phyloP scores from a whole-genome alignment of 345 rosid genomes.

The Alliaria petiolata region DNA sequence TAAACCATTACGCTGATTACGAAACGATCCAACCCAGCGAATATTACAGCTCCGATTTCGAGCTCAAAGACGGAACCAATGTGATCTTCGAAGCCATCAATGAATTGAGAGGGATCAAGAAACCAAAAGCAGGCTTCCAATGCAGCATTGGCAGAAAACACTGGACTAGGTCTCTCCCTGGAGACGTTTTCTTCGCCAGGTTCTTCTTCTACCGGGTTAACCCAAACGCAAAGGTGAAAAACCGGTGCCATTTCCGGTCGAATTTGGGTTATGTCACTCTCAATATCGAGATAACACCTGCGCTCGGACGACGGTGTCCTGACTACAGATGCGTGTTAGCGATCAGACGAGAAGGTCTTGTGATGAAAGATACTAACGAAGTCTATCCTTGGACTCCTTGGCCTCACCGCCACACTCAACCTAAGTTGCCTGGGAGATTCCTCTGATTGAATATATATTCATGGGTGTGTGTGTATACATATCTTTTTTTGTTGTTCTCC shows the following conservation, averaged over 20 bases:
- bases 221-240: slow-evolving; percentile 11
- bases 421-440: slow-evolving; percentile 7
- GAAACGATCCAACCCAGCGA: slow-evolving; percentile 30
- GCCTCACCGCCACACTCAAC: slow-evolving; percentile 28
- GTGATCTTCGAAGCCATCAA: slow-evolving; percentile 31
- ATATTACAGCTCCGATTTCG: slow-evolving; percentile 30
- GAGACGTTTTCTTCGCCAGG: slow-evolving; percentile 21
- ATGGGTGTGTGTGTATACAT: not conserved
- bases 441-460: not conserved
- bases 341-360: slow-evolving; percentile 26
- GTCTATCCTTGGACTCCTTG: slow-evolving; percentile 32
- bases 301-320: slow-evolving; percentile 16
- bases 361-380: slow-evolving; percentile 28
- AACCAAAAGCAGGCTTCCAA: slow-evolving; percentile 31
- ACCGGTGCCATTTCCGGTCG: slow-evolving; percentile 30
- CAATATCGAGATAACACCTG: slow-evolving; percentile 9
- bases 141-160: not conserved
- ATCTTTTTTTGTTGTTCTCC: not conserved
- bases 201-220: slow-evolving; percentile 28
- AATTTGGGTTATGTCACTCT: slow-evolving; percentile 14
- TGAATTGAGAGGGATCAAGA: slow-evolving; percentile 27
- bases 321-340: slow-evolving; percentile 23
- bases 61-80: slow-evolving; percentile 28
- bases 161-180: slow-evolving; percentile 27
- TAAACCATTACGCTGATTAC: slow-evolving; percentile 26